Percentiles rank a stretch among this genome's conserved stretches.
phyloP scores from a whole-genome alignment of 2,329 filamentous ascomycete species.

The Arthrobotrys megalospora region DNA sequence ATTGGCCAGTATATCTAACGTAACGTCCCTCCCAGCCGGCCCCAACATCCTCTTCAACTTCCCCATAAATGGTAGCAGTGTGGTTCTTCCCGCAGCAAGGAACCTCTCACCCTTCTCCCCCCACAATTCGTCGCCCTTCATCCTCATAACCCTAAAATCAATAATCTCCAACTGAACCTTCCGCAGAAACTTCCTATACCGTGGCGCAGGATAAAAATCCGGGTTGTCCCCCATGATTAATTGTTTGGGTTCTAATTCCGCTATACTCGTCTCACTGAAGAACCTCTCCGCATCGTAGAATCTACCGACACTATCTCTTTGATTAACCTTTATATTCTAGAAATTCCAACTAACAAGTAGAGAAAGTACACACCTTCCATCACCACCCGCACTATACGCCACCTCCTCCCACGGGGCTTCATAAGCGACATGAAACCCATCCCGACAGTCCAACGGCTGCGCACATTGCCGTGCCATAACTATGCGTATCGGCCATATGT shows the following conservation, averaged over 20 bases:
- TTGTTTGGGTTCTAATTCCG: background rate
- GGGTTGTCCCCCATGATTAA: background rate
- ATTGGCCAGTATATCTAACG: background rate
- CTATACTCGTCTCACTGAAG: background rate
- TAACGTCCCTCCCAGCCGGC: background rate
- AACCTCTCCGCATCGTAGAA: constrained; percentile 12
- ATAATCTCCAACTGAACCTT: background rate
- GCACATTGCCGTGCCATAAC: background rate
- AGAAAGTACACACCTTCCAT: background rate
- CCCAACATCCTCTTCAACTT: background rate
- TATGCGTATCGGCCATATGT: constrained; percentile 12
- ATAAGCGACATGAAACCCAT: background rate
- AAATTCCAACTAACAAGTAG: background rate
- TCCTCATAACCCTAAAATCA: background rate
- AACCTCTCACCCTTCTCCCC: background rate
- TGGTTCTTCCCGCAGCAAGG: background rate
- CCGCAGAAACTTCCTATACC: constrained; percentile 10
- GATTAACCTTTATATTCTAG: background rate
- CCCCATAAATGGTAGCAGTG: background rate
- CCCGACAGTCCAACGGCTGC: constrained; percentile 2
- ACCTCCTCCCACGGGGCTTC: constrained; percentile 27
- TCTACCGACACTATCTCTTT: background rate
- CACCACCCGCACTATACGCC: background rate
- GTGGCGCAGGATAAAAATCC: background rate
- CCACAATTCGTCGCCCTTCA: background rate